Percentiles rank a stretch among this genome's conserved stretches.
These are phyloP conservation scores for Trichophyton simii DNA, from an alignment of 2,329 filamentous ascomycete species.

Conservation along the genomic window DNA sequence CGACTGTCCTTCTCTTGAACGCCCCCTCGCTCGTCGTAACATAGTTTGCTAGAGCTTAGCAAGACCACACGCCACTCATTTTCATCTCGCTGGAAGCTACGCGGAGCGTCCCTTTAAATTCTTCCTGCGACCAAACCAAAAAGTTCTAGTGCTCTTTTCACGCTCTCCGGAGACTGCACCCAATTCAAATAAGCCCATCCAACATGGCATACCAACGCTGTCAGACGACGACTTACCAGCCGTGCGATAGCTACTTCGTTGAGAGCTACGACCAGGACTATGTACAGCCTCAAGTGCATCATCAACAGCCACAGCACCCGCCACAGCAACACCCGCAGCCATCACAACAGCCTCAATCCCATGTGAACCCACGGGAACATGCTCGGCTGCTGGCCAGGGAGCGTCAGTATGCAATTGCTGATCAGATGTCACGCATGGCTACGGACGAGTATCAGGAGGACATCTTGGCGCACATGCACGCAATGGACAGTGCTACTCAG, in stretches of 20 bases:
- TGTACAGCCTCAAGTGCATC: slow-evolving; percentile 14
- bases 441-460: slow-evolving; percentile 89
- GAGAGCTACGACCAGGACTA: slow-evolving; percentile 47
- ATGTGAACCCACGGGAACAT: slow-evolving; percentile 58
- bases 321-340: slow-evolving; percentile 28
- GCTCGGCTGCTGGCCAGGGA: slow-evolving; percentile 67
- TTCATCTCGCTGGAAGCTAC: slow-evolving; percentile 28
- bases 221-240: slow-evolving; percentile 42
- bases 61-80: slow-evolving; percentile 14
- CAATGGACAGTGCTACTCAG: slow-evolving; percentile 90
- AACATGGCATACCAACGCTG: slow-evolving; percentile 44
- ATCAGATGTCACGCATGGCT: slow-evolving; percentile 73
- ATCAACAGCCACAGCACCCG: too few species aligned
- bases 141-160: slow-evolving; percentile 3
- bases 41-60: slow-evolving; percentile 17
- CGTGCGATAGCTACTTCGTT: slow-evolving; percentile 57
- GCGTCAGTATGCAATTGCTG: slow-evolving; percentile 75
- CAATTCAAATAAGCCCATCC: slow-evolving; percentile 17
- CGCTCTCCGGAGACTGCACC: slow-evolving; percentile 3
- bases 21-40: slow-evolving; percentile 26
- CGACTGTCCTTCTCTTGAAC: slow-evolving; percentile 41
- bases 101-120: slow-evolving; percentile 18
- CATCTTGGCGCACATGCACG: slow-evolving; percentile 82
- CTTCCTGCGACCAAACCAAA: too few species aligned
- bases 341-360: neutral